Evolutionary conservation across 306 rosid genomes (phyloP), one percentile per base, ranked within the genome.

Genomic region (Vachellia collinsii): DNA sequence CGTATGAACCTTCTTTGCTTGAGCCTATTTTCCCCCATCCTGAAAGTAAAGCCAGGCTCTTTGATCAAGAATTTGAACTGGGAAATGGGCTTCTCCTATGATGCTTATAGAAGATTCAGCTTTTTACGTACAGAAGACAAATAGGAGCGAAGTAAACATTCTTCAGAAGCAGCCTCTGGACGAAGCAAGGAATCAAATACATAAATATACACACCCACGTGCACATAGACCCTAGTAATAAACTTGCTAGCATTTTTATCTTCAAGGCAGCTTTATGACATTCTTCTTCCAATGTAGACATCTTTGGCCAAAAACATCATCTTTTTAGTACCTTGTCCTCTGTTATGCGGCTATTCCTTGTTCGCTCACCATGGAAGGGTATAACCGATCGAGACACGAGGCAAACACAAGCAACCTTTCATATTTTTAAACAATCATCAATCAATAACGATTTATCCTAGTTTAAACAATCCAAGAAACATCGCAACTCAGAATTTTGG

Each of bases 161-260:
- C 86, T 73, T 74, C 76, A 79, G 77, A 88, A 81, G 82, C 85
- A 80, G 70, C 87, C 75, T 47, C 70, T 20, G 11, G 72, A 68
- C 72, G 80, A 92, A 82, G 91, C 85, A 86, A 88, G 83, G 93
- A 77, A 92, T 92, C 78, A 42, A 5, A 8, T 11, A 67, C 29
- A 41, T 39, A 8, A 9, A 66, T 37, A 17, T 11, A 19, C 20
- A 44, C 77, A 78, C 4, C 66, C 80, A 78, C 81, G 34, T 72
- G 82, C 83, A 38, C 72, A 67, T 48, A 82, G 12, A 48, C 53
- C 53, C 53, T 17, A 48, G 53, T 11, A 43, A 64, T 53, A 80
- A 81, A 77, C 87, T 79, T 80, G 56, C n/a, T 5, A 14, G 56
- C 80, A 50, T 69, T 79, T 82, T 78, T 44, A 22, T 19, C 54